Percentiles rank a stretch among this genome's conserved stretches.
These are phyloP conservation scores for Glycine latifolia DNA, from an alignment of 306 rosid genomes.

Conservation along the genomic window DNA sequence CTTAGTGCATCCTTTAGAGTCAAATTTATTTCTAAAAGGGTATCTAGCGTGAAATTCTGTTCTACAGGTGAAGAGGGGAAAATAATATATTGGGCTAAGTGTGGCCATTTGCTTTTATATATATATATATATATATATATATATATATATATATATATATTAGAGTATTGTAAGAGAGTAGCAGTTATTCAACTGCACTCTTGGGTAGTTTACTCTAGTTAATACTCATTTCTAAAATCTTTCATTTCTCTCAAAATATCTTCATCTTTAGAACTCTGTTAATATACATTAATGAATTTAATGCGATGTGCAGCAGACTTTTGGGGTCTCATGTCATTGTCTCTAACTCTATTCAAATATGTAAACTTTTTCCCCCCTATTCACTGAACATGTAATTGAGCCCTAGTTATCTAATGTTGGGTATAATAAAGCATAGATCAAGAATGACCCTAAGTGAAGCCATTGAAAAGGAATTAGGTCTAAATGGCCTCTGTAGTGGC, in stretches of 20 bases:
- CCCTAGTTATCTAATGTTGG: conserved; percentile 3
- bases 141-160: no score
- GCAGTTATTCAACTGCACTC: no score
- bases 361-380: background rate
- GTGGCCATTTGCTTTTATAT: no score
- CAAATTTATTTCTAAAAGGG: conserved; percentile 20
- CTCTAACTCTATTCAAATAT: conserved; percentile 3
- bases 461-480: no score
- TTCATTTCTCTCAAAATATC: no score
- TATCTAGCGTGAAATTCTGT: conserved; percentile 30
- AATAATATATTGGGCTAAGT: no score
- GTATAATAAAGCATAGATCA: background rate
- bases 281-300: background rate
- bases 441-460: conserved; percentile 13
- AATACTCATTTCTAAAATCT: no score
- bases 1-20: conserved; percentile 35
- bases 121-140: no score
- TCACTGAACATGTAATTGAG: conserved; percentile 15
- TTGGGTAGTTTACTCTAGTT: no score
- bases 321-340: conserved; percentile 33
- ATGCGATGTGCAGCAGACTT: conserved; percentile 3
- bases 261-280: no score
- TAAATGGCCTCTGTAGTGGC: no score
- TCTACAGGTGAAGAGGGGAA: background rate
- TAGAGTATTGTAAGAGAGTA: no score